Evolutionary conservation across 805 yeast species (phyloP).

Genomic region (Candida silvicultrix): DNA sequence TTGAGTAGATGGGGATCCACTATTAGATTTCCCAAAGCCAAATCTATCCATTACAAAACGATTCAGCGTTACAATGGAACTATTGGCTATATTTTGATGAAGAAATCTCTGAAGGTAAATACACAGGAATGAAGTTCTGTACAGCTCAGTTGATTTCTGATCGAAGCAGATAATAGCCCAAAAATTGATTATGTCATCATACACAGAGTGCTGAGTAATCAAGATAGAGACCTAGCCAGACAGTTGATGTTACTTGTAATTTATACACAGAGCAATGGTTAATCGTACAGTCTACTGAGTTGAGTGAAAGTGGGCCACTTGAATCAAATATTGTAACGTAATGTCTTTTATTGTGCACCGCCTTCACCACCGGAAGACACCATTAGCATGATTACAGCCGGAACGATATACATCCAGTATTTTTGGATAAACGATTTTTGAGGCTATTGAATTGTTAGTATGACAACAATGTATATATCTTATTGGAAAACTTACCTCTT

Average conservation of each 20-base stretch:
- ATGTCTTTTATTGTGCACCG: not conserved
- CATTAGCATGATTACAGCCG: slow-evolving; percentile 37
- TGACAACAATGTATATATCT: not conserved
- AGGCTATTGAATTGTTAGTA: slow-evolving; percentile 1
- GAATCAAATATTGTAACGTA: no score
- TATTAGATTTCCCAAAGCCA: slow-evolving; percentile 14
- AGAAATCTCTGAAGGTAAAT: no score
- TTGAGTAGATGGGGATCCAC: not conserved
- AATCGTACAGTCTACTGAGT: not conserved
- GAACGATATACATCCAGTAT: slow-evolving; percentile 58
- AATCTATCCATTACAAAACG: slow-evolving; percentile 26
- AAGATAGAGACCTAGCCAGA: no score
- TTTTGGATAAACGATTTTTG: slow-evolving; percentile 47
- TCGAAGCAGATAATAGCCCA: no score
- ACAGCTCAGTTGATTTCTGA: no score
- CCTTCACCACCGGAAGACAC: not conserved
- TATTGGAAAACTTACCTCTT: not conserved
- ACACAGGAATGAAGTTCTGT: not conserved
- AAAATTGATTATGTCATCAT: no score
- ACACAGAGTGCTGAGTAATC: no score
- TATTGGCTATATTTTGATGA: no score
- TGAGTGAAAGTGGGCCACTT: no score
- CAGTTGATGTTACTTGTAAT: no score
- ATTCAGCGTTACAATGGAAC: no score
- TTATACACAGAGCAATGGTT: no score